Evolutionary conservation across 306 rosid species (phyloP).

Genomic region (Dalbergia cochinchinensis): DNA sequence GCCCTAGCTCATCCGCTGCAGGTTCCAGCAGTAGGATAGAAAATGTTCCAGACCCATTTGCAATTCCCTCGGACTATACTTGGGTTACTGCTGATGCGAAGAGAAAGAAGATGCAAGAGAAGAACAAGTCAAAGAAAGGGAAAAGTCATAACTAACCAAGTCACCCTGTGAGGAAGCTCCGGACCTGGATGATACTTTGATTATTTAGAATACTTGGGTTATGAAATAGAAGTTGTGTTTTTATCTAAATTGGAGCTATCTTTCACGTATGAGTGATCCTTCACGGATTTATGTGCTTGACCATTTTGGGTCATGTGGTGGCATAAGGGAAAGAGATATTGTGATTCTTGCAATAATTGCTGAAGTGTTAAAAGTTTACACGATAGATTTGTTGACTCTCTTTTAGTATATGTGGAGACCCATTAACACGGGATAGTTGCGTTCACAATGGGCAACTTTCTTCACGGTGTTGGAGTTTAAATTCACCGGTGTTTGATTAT

Average conservation of each 20-base stretch:
- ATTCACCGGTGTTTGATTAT: conserved; percentile 37
- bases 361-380: conserved; percentile 32
- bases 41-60: conserved; percentile 83
- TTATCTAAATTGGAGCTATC: conserved; percentile 30
- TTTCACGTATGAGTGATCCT: conserved; percentile 27
- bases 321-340: conserved; percentile 44
- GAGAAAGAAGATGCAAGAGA: conserved; percentile 93
- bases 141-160: conserved; percentile 67
- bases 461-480: conserved; percentile 37
- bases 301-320: conserved; percentile 27
- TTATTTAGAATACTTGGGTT: conserved; percentile 48
- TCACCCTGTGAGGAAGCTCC: conserved; percentile 28
- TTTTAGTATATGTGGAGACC: conserved; percentile 42
- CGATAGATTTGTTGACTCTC: conserved; percentile 44
- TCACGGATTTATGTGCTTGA: conserved; percentile 29
- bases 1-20: conserved; percentile 62
- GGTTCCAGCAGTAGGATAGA: conserved; percentile 86
- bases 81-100: conserved; percentile 91
- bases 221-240: conserved; percentile 47
- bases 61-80: conserved; percentile 81
- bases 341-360: conserved; percentile 50
- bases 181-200: conserved; percentile 46
- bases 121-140: conserved; percentile 86
- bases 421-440: conserved; percentile 47
- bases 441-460: conserved; percentile 37